These are phyloP conservation scores for Neocatenulostroma microsporum DNA, from an alignment of 2,329 filamentous ascomycete species.

Conservation along the genomic window DNA sequence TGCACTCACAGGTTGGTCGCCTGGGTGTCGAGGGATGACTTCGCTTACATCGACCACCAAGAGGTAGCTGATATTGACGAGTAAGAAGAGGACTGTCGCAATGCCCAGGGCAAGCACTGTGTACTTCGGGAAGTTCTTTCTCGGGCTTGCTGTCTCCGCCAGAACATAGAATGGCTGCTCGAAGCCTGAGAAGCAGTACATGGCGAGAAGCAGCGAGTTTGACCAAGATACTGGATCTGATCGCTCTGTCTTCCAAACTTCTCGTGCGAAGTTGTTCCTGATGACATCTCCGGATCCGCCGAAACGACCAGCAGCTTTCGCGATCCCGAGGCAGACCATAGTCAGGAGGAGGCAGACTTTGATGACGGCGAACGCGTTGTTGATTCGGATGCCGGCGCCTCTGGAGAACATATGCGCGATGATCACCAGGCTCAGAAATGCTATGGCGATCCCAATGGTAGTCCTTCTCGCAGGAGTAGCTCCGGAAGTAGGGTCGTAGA, in stretches of 20 bases:
- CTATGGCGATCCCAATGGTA: conserved; percentile 44
- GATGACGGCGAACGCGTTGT: conserved; percentile 45
- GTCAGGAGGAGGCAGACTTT: conserved; percentile 44
- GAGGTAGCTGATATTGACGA: conserved; percentile 29
- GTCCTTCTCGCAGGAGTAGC: conserved; percentile 21
- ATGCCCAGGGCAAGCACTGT: conserved; percentile 30
- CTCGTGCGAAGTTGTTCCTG: conserved; percentile 21
- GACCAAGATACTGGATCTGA: conserved; percentile 27
- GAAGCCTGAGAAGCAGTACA: conserved; percentile 37
- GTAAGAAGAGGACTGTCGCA: conserved; percentile 18
- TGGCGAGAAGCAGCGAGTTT: conserved; percentile 39
- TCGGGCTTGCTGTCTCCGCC: conserved; percentile 36
- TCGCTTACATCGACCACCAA: conserved; percentile 23
- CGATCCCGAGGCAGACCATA: conserved; percentile 36
- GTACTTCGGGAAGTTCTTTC: conserved; percentile 30
- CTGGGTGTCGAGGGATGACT: conserved; percentile 9
- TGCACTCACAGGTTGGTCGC: conserved; percentile 12
- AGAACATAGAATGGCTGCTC: conserved; percentile 41
- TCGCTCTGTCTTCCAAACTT: conserved; percentile 19
- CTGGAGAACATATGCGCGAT: conserved; percentile 44
- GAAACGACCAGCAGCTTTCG: conserved; percentile 17
- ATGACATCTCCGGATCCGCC: conserved; percentile 14
- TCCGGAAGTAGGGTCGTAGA: conserved; percentile 13
- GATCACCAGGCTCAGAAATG: conserved; percentile 37
- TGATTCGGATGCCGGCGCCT: conserved; percentile 44